phyloP scores from a whole-genome alignment of 176 grass and related monocot genomes.

The Leersia perrieri region DNA sequence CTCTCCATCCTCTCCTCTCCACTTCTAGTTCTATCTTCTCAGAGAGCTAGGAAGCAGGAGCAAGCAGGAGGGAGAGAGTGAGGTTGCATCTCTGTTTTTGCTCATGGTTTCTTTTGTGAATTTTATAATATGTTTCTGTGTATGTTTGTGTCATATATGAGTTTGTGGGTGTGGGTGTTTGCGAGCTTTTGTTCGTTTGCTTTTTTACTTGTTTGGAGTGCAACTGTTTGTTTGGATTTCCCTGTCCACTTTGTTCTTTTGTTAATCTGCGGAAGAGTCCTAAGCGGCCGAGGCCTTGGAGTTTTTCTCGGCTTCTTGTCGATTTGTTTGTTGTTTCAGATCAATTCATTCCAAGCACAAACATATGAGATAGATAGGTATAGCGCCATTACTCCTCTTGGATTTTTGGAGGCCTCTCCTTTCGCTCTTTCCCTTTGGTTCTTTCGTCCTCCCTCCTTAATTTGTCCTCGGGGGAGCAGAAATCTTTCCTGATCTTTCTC shows the following conservation, averaged over 20 bases:
- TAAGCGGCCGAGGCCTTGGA: slow-evolving; percentile 57
- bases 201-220: slow-evolving; percentile 92
- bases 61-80: slow-evolving; percentile 35
- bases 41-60: neutral
- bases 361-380: slow-evolving; percentile 45
- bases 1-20: slow-evolving; percentile 39
- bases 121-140: slow-evolving; percentile 46
- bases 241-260: slow-evolving; percentile 82
- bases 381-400: slow-evolving; percentile 22
- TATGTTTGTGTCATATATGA: slow-evolving; percentile 50
- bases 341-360: slow-evolving; percentile 46
- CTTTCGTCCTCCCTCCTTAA: slow-evolving; percentile 46
- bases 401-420: slow-evolving; percentile 50
- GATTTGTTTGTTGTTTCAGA: slow-evolving; percentile 63
- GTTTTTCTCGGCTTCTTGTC: slow-evolving; percentile 66
- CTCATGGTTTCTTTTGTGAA: slow-evolving; percentile 36
- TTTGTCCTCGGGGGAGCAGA: slow-evolving; percentile 33
- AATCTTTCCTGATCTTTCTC: slow-evolving; percentile 31
- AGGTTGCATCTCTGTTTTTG: slow-evolving; percentile 27
- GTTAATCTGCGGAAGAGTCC: slow-evolving; percentile 68
- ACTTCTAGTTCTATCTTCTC: slow-evolving; percentile 32
- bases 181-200: slow-evolving; percentile 70
- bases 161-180: slow-evolving; percentile 56
- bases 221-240: slow-evolving; percentile 97
- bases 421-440: slow-evolving; percentile 40